phyloP scores from a whole-genome alignment of 257 asterid genomes.

The Solanum rostratum region DNA sequence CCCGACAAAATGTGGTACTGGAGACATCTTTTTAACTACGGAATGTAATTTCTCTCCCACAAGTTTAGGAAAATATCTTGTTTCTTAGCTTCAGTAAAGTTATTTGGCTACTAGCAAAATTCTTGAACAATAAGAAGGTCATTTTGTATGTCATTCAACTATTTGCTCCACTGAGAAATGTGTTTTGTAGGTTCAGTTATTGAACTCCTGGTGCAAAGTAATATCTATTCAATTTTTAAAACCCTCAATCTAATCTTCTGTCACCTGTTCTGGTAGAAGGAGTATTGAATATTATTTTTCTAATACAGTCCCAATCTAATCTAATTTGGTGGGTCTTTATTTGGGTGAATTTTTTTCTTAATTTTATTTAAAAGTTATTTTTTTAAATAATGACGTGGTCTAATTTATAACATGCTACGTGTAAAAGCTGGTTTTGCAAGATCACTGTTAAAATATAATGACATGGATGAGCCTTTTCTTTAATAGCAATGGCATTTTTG shows the following conservation, averaged over 20 bases:
- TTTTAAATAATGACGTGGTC: too few relatives aligned
- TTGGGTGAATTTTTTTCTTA: too few relatives aligned
- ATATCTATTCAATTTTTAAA: background rate
- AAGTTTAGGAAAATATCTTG: background rate
- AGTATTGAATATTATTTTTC: too few relatives aligned
- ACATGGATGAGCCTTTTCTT: too few relatives aligned
- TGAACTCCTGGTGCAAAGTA: background rate
- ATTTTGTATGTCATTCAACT: background rate
- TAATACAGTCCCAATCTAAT: too few relatives aligned
- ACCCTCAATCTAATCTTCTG: background rate
- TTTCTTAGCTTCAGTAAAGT: background rate
- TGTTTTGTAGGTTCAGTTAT: background rate
- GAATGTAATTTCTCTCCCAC: background rate
- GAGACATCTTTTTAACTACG: background rate
- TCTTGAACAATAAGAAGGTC: background rate
- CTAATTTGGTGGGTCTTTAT: too few relatives aligned
- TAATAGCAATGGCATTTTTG: too few relatives aligned
- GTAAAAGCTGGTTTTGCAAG: too few relatives aligned
- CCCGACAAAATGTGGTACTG: background rate
- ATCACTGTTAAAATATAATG: too few relatives aligned
- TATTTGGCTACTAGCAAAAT: background rate
- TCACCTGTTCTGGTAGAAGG: background rate
- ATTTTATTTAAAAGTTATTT: too few relatives aligned
- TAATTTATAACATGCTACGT: too few relatives aligned
- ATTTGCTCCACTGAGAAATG: background rate